Percentiles rank a stretch among this genome's conserved stretches.
Evolutionary conservation across 2,329 filamentous ascomycete species (phyloP).

Genomic region (Juglanconis juglandina): DNA sequence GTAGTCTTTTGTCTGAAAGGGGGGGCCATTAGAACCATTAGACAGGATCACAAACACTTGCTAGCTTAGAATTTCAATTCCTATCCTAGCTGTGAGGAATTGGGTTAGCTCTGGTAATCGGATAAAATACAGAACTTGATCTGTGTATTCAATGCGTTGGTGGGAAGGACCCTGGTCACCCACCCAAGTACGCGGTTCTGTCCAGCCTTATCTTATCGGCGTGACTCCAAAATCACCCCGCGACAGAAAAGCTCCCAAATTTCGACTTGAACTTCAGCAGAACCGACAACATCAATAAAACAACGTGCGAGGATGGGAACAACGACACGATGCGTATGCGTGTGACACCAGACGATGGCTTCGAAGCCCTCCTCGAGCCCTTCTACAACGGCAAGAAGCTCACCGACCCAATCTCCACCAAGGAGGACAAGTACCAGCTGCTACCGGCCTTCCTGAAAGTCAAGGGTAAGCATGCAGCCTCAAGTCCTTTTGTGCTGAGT

Average conservation of each 20-base stretch:
- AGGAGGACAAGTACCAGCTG: conserved; percentile 92
- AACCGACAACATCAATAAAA: background rate
- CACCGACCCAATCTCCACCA: conserved; percentile 61
- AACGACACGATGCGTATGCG: conserved; percentile 43
- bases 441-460: conserved; percentile 97
- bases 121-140: no score
- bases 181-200: no score
- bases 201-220: conserved; percentile 13
- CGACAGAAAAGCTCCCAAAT: conserved; percentile 9
- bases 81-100: no score
- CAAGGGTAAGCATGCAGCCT: conserved; percentile 58
- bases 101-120: no score
- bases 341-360: conserved; percentile 54
- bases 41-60: no score
- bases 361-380: conserved; percentile 63
- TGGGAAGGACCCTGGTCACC: no score
- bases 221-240: conserved; percentile 9
- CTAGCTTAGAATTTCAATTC: no score
- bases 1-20: no score
- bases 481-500: background rate
- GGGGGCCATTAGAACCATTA: no score
- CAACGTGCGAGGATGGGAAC: conserved; percentile 1
- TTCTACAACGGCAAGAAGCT: conserved; percentile 67
- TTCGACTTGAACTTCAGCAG: background rate
- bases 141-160: no score